Percentiles rank a stretch among this genome's conserved stretches.
Conservation (phyloP, 805 yeast genomes). For the Ogataea populi-albae region DNA sequence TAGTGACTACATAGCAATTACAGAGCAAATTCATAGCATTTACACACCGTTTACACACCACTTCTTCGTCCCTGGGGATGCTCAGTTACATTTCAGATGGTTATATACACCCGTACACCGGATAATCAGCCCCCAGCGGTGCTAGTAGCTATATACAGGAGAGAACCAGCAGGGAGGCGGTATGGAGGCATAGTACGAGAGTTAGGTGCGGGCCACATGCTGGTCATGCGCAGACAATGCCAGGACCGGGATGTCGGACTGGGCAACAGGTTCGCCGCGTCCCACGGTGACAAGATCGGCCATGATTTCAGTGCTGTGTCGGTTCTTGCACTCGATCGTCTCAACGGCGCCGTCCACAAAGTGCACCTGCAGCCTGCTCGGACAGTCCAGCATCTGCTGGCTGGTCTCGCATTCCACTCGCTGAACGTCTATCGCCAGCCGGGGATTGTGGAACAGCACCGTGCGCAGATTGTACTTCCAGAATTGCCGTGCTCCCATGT, state of each 20-base stretch:
- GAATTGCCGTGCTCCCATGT: conserved; percentile 68
- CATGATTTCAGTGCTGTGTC: conserved; percentile 52
- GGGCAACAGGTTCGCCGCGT: conserved; percentile 50
- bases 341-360: conserved; percentile 38
- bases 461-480: conserved; percentile 76
- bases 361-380: conserved; percentile 43
- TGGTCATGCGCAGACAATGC: background rate
- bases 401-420: conserved; percentile 45
- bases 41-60: no score
- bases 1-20: no score
- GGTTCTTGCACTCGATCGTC: conserved; percentile 52
- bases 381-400: conserved; percentile 43
- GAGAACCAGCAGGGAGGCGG: no score
- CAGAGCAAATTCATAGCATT: no score
- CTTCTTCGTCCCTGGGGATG: no score
- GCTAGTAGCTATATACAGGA: no score
- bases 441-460: conserved; percentile 80
- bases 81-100: no score
- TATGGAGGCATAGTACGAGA: no score
- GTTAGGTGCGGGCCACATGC: no score
- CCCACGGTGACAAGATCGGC: conserved; percentile 49
- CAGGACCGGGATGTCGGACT: conserved; percentile 40
- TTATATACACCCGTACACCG: no score
- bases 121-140: no score
- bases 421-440: conserved; percentile 55